Base-by-base conservation (phyloP, 208 protist species). In the Leishmania lainsoni region DNA sequence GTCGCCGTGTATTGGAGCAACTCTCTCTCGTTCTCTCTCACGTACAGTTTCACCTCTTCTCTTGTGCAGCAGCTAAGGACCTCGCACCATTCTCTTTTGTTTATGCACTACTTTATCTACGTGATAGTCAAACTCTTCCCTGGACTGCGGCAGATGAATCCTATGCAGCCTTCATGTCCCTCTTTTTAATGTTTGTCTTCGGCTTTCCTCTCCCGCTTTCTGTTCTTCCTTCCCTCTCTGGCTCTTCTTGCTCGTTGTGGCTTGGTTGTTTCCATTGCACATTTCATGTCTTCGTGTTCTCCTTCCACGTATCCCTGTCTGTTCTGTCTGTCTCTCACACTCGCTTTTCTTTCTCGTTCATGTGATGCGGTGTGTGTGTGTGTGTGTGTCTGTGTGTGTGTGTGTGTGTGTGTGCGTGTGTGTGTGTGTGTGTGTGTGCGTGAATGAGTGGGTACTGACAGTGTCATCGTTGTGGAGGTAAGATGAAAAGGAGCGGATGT, bases 231-330 rank as follows among this genome's bases (percentile, higher is more conserved):
- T 12, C 10, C 12, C 17, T 49, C 8, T 49, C 10, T 29, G 22
- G 8, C 9, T 26, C 26, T 49, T 12, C 42, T 14, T 6, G 10
- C 45, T 45, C 66, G 12, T 49, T 29, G 59, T 29, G 29, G 59
- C 59, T 65, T 65, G 59, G 1, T 58, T 65, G 59, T 1, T 17
- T 65, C 26, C 26, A 65, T 0, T 17, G 59, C 59, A 65, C 59
- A 14, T 65, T 65, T n/a, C 59, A n/a, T 22, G 59, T 65, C 59
- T n/a, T 29, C 59, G n/a, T n/a, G n/a, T 72, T 72, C 26, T 72
- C 12, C 2, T 22, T 52, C 20, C 20, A 32, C 3, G 45, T 52
- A 9, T 48, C 68, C 12, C 45, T 54, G 42, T 29, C 42, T 73
- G 45, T 20, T 22, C 17, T 29, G 9, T 8, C n/a, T n/a, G 39